Evolutionary conservation across 1,284 basidiomycete species (phyloP), one percentile per base, ranked within the genome.

Genomic region (Rhodotorula sp.): DNA sequence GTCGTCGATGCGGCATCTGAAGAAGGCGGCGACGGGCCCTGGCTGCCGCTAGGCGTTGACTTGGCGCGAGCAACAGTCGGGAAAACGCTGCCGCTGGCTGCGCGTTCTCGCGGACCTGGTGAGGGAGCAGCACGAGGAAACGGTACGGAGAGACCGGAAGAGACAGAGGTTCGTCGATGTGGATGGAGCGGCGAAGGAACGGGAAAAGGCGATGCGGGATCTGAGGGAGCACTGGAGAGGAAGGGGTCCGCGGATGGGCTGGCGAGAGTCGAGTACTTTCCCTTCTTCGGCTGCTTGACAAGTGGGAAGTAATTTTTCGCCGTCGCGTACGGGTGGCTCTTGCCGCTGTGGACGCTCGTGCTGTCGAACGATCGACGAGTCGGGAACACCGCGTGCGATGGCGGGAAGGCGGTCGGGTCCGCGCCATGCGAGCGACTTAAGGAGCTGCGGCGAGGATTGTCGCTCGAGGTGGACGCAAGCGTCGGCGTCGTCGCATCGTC

Each of bases 301-400:
- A 68, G 61, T 34, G 66, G 66, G 48, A 68, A 68, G 53, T 64
- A 60, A 52, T 46, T 53, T 47, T 44, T 64, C 13, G 61, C 46
- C 16, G 61, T 62, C n/a, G 62, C 61, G 28, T 20, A 60, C 28
- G 18, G 28, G 5, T 31, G 56, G 22, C 55, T 28, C 24, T 7
- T 30, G 2, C 22, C 30, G 61, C 61, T 55, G 24, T 31, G 18
- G 22, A 37, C 24, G 13, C 61, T 63, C 10, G 30, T 18, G 1
- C 31, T 26, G 24, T 47, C 59, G n/a, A 24, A 20, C 15, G 59
- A 60, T 0, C 48, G 48, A 3, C 54, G 47, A 24, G 54, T 20
- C 4, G 28, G 18, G n/a, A 18, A 3, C 28, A n/a, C 52, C 26
- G n/a, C 44, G 31, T 24, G 16, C 40, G 34, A 57, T 34, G 47